Conservation (phyloP, 2,329 filamentous ascomycete species). For the Colletotrichum nymphaeae region DNA sequence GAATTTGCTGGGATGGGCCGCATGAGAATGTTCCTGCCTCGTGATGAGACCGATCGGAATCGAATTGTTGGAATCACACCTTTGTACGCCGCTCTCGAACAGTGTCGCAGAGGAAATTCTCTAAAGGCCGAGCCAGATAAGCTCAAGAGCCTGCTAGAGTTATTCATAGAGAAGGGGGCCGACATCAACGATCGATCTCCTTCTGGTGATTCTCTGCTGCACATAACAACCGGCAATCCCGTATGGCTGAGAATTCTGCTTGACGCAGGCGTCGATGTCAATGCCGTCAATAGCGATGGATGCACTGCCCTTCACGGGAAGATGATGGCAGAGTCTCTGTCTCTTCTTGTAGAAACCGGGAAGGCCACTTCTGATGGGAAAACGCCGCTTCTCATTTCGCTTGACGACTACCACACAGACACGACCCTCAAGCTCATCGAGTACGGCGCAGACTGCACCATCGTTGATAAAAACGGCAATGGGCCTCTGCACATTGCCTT, state of each 20-base stretch:
- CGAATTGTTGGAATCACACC: neutral
- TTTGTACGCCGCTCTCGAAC: neutral
- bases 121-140: neutral
- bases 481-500: conserved; percentile 37
- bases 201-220: conserved; percentile 37
- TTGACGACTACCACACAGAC: neutral
- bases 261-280: conserved; percentile 40
- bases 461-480: conserved; percentile 38
- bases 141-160: conserved; percentile 8
- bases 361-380: conserved; percentile 30
- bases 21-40: neutral
- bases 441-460: conserved; percentile 37
- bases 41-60: neutral
- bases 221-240: conserved; percentile 23
- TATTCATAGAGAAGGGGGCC: conserved; percentile 40
- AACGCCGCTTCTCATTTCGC: conserved; percentile 40
- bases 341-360: conserved; percentile 39
- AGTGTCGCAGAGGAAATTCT: neutral
- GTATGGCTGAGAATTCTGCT: conserved; percentile 36
- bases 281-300: conserved; percentile 35
- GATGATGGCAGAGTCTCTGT: conserved; percentile 22
- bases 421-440: conserved; percentile 28
- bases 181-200: conserved; percentile 38
- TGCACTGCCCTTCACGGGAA: conserved; percentile 32
- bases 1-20: neutral